Percentiles rank a stretch among this genome's conserved stretches.
phyloP scores from a whole-genome alignment of 176 grass and related monocot species.

The Coix lacrymajobi region DNA sequence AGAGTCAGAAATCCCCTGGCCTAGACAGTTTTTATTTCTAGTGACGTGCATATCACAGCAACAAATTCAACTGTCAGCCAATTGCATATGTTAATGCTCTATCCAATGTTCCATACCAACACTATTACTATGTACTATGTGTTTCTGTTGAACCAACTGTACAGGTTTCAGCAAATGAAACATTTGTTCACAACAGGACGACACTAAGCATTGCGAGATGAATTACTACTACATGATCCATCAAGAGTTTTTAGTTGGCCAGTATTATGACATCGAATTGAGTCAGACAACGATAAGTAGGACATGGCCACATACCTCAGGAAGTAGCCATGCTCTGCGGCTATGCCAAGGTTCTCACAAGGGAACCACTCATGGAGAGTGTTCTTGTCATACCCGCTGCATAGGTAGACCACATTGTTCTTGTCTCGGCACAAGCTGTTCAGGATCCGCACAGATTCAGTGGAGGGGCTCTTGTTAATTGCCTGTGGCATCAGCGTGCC shows the following conservation, averaged over 20 bases:
- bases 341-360: conserved; percentile 70
- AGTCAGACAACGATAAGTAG: not conserved
- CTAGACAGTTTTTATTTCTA: not conserved
- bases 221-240: not conserved
- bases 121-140: not conserved
- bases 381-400: conserved; percentile 51
- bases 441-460: conserved; percentile 58
- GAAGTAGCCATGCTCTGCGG: conserved; percentile 93
- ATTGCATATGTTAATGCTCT: not conserved
- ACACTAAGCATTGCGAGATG: not conserved
- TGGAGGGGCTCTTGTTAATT: conserved; percentile 57
- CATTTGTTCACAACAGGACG: not conserved
- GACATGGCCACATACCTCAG: conserved; percentile 47
- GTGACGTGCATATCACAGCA: not conserved
- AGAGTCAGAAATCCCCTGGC: not conserved
- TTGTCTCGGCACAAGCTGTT: conserved; percentile 61
- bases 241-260: not conserved
- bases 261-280: not conserved
- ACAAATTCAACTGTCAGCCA: not conserved
- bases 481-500: conserved; percentile 89
- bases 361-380: conserved; percentile 68
- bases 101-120: not conserved
- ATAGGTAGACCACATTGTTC: conserved; percentile 69
- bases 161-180: not conserved
- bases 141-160: not conserved